Evolutionary conservation across 208 protist genomes (phyloP).

Genomic region (Kentomonas sorsogonicus): DNA sequence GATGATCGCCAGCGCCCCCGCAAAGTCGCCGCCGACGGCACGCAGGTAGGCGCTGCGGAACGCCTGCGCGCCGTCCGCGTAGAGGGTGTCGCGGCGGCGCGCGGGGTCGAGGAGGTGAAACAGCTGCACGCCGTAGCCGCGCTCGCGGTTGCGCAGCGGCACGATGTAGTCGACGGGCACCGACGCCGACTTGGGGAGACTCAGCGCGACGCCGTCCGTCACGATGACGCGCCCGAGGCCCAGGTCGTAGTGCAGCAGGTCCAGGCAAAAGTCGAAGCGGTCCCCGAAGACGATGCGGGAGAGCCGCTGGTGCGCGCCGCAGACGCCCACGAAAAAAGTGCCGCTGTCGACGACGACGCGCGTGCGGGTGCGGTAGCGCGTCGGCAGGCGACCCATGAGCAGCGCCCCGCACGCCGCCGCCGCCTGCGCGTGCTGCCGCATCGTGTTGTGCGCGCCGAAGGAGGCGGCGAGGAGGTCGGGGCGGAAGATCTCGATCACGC

Average conservation of each 20-base stretch:
- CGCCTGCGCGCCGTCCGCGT: constrained; percentile 1
- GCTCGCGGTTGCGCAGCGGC: constrained; percentile 10
- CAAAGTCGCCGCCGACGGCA: constrained; percentile 11
- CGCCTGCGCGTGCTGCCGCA: constrained; percentile 20
- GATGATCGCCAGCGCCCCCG: constrained; percentile 7
- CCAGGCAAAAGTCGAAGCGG: constrained; percentile 27
- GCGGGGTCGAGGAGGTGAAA: constrained; percentile 19
- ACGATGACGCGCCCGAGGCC: constrained; percentile 14
- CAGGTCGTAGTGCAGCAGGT: constrained; percentile 22
- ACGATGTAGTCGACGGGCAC: constrained; percentile 26
- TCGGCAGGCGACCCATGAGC: constrained; percentile 7
- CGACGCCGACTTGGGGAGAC: constrained; percentile 2
- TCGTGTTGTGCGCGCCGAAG: constrained; percentile 27
- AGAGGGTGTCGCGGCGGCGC: constrained; percentile 1
- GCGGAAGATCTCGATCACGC: constrained; percentile 42
- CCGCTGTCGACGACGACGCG: constrained; percentile 40
- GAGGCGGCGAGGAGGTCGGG: constrained; percentile 40
- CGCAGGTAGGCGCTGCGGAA: constrained; percentile 14
- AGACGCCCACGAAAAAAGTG: constrained; percentile 52
- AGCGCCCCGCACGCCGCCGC: constrained; percentile 39
- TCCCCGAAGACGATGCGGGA: constrained; percentile 36
- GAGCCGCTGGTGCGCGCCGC: constrained; percentile 40
- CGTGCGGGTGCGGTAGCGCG: constrained; percentile 4
- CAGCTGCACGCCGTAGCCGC: constrained; percentile 12
- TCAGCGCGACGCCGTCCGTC: constrained; percentile 19